A percentile compares a stretch with the other conserved stretches of the same genome.
Evolutionary conservation across 805 yeast genomes (phyloP).

Genomic region (Torulaspora franciscae): DNA sequence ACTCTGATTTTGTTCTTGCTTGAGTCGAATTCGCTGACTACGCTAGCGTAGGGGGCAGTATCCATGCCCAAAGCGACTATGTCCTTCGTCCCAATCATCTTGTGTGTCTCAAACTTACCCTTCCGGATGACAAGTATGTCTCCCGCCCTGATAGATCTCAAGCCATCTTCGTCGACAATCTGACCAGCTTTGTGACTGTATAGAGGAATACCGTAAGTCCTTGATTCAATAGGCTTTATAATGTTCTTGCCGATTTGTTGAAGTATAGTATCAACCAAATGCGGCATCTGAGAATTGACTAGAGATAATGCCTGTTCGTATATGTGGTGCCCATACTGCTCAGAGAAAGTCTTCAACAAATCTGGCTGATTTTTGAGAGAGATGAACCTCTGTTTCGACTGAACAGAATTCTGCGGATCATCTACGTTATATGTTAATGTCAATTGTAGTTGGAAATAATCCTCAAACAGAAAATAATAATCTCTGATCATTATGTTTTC

Average conservation of each 20-base stretch:
- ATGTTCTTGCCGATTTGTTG: slow-evolving; percentile 38
- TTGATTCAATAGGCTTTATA: slow-evolving; percentile 55
- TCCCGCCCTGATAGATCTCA: slow-evolving; percentile 71
- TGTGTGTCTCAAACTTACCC: slow-evolving; percentile 67
- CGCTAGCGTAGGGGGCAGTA: slow-evolving; percentile 48
- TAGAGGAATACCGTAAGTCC: slow-evolving; percentile 57
- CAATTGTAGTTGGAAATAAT: slow-evolving; percentile 61
- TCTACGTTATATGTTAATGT: slow-evolving; percentile 51
- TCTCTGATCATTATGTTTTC: slow-evolving; percentile 48
- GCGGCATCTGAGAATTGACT: slow-evolving; percentile 26
- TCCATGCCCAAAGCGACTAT: slow-evolving; percentile 54
- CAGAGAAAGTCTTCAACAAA: slow-evolving; percentile 46
- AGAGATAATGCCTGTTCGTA: slow-evolving; percentile 42
- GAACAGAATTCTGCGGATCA: slow-evolving; percentile 50
- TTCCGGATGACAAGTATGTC: slow-evolving; percentile 74
- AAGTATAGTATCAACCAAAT: slow-evolving; percentile 37
- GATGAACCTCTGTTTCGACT: slow-evolving; percentile 30
- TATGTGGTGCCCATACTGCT: slow-evolving; percentile 48
- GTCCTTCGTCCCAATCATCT: slow-evolving; percentile 46
- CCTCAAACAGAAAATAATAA: slow-evolving; percentile 67
- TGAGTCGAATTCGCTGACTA: slow-evolving; percentile 70
- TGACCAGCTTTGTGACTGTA: slow-evolving; percentile 51
- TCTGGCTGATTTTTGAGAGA: slow-evolving; percentile 47
- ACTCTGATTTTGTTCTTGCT: slow-evolving; percentile 67
- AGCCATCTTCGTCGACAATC: slow-evolving; percentile 44